Evolutionary conservation across 2,329 filamentous ascomycete genomes (phyloP), one percentile per base, ranked within the genome.

Genomic region (Dactylellina cionopaga): DNA sequence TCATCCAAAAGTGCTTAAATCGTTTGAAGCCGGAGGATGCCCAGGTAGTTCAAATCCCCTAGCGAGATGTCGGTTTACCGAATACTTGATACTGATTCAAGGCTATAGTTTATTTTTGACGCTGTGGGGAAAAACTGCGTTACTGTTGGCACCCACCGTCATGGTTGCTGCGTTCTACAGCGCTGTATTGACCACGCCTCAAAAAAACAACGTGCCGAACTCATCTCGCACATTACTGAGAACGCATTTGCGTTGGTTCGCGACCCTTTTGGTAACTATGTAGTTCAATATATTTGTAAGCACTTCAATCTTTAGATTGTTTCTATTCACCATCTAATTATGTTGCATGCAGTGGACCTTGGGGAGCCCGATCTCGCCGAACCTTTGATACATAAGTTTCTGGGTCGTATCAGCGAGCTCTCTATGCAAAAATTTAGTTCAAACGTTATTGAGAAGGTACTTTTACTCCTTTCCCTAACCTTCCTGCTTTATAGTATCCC

Each of bases 351-450:
- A 77, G 76, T 99, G 76, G 95, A 98, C 79, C 86, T 98, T 60
- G 92, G 92, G 76, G 92, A 99, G 79, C 85, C 90, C 10, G 84
- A 84, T 76, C 97, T 96, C 82, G 97, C 94, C 0, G 90, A 95
- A 78, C 94, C 94, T 2, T 85, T 99, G 39, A 95, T 96, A 73
- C 83, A 85, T 58, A 89, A 89, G 78, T 97, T 99, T 83, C 83
- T 86, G 63, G 90, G 90, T 77, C 85, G 85, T 84, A 91, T 87
- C 83, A 90, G 80, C 78, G 86, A 81, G 81, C 86, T 86, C 13
- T 98, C 95, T 4, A 93, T 92, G 80, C 95, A 99, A 83, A 99
- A 99, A 82, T 99, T 99, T 83, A 97, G 92, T 83, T 98, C 95
- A 78, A 99, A 99, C 77, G 95, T 99, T 66, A 94, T 99, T 75